A percentile compares a stretch with the other conserved stretches of the same genome.
These are phyloP conservation scores for Capronia americana DNA, from an alignment of 2,329 filamentous ascomycete genomes.

Conservation along the genomic window DNA sequence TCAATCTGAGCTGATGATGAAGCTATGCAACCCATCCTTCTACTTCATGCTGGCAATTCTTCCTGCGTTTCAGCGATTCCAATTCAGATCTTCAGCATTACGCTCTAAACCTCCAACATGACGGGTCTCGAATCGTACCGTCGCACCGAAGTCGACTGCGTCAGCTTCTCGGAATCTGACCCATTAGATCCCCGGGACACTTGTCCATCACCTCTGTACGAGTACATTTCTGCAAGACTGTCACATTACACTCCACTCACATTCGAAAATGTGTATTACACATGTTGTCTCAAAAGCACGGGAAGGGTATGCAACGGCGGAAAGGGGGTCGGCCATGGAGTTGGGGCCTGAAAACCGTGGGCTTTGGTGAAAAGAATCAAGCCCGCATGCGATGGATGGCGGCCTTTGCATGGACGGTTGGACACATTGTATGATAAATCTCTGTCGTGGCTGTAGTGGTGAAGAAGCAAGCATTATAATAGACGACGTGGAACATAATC, in stretches of 20 bases:
- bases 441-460: not conserved
- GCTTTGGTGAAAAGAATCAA: not conserved
- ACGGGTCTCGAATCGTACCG: not conserved
- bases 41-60: slow-evolving; percentile 24
- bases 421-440: not conserved
- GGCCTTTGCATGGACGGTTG: not conserved
- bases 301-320: not conserved
- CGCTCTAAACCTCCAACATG: not conserved
- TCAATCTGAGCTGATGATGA: slow-evolving; percentile 3
- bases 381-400: not conserved
- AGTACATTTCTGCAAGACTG: slow-evolving; percentile 20
- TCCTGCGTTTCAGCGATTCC: slow-evolving; percentile 36
- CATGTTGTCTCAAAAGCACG: slow-evolving; percentile 7
- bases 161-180: not conserved
- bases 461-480: not conserved
- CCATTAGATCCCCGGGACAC: not conserved
- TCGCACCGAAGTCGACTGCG: not conserved
- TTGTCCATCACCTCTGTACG: slow-evolving; percentile 19
- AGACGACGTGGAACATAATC: not conserved
- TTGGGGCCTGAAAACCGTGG: not conserved
- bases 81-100: slow-evolving; percentile 23
- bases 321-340: slow-evolving; percentile 1
- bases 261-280: slow-evolving; percentile 23
- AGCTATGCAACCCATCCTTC: slow-evolving; percentile 1
- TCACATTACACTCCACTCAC: slow-evolving; percentile 34